phyloP scores from a whole-genome alignment of 768 basidiomycete genomes.

The Leccinum imitatum region DNA sequence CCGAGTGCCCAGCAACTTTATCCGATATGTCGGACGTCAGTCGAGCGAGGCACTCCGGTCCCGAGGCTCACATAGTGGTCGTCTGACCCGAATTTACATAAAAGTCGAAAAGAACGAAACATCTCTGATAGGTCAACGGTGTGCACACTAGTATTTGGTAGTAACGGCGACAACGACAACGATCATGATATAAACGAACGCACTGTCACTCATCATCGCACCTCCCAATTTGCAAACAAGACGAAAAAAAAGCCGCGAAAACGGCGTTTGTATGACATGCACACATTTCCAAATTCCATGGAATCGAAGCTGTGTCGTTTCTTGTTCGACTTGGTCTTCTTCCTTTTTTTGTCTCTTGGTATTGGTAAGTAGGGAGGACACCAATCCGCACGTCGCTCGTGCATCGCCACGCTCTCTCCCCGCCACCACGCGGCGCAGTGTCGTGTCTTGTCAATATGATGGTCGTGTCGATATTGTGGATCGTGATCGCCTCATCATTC shows the following conservation, averaged over 20 bases:
- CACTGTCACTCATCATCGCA: not conserved
- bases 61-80: not conserved
- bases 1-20: not conserved
- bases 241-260: constrained; percentile 1
- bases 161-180: not conserved
- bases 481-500: constrained; percentile 7
- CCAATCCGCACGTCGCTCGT: not conserved
- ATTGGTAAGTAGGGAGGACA: constrained; percentile 1
- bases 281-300: constrained; percentile 21
- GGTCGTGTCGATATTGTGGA: constrained; percentile 1
- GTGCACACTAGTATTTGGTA: too few relatives aligned
- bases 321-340: not conserved
- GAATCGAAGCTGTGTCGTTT: constrained; percentile 6
- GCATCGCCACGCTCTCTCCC: constrained; percentile 1
- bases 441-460: not conserved
- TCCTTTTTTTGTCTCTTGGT: not conserved
- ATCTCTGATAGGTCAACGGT: not conserved
- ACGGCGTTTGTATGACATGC: not conserved
- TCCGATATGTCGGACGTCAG: not conserved
- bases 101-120: not conserved
- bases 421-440: not conserved
- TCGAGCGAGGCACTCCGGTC: not conserved
- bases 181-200: not conserved
- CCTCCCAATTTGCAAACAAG: constrained; percentile 3
- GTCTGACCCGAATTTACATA: not conserved